phyloP scores from a whole-genome alignment of 2,329 filamentous ascomycete genomes.

The Penicillium sp. region DNA sequence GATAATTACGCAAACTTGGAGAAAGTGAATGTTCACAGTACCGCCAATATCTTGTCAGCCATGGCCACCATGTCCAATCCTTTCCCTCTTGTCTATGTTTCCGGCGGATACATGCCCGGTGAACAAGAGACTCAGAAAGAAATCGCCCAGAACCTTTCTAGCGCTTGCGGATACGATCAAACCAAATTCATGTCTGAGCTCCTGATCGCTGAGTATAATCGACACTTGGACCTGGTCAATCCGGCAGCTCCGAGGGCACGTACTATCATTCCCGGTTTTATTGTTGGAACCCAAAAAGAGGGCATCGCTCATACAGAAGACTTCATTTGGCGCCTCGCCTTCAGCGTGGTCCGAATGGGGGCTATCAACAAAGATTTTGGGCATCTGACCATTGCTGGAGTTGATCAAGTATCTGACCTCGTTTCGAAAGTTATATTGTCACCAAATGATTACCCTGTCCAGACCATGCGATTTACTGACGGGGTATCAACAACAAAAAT shows the following conservation, averaged over 20 bases:
- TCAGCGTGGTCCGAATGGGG: constrained; percentile 1
- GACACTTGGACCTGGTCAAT: background rate
- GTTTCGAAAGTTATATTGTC: constrained; percentile 1
- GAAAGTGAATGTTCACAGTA: constrained; percentile 6
- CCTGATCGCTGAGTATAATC: constrained; percentile 3
- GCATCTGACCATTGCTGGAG: constrained; percentile 7
- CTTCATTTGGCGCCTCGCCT: constrained; percentile 8
- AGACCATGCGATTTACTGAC: background rate
- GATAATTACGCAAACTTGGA: constrained; percentile 6
- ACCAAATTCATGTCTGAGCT: constrained; percentile 10
- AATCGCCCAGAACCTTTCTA: constrained; percentile 3
- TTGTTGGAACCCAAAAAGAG: constrained; percentile 7
- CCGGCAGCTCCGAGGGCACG: background rate
- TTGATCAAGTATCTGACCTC: constrained; percentile 9
- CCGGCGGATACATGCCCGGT: constrained; percentile 4
- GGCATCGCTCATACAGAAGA: constrained; percentile 9
- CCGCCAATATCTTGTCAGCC: constrained; percentile 6
- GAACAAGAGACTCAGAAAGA: background rate
- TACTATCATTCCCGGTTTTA: constrained; percentile 8
- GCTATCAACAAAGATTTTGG: background rate
- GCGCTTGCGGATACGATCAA: constrained; percentile 6
- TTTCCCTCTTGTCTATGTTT: constrained; percentile 3
- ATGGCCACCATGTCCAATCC: background rate
- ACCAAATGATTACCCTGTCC: background rate
- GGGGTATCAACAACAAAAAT: background rate